These are phyloP conservation scores for Colletotrichum neosansevieriae DNA, from an alignment of 2,329 filamentous ascomycete species.

Conservation along the genomic window DNA sequence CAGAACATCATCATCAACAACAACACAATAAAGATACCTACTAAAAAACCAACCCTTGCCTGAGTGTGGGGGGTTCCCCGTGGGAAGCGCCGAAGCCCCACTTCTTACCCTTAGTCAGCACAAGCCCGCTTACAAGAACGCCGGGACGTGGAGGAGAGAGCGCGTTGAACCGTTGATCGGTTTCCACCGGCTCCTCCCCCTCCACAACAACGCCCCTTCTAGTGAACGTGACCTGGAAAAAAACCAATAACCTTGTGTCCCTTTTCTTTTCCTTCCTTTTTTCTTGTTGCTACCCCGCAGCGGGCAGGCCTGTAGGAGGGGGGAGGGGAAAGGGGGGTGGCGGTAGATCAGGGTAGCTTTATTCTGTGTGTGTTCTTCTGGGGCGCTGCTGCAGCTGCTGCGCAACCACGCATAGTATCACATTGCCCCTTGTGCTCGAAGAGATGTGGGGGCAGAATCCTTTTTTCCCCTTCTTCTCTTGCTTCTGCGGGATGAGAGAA, in stretches of 20 bases:
- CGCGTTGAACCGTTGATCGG: not conserved
- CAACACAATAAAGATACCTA: not conserved
- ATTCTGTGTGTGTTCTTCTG: no score
- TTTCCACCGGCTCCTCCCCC: constrained; percentile 14
- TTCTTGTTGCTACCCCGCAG: constrained; percentile 20
- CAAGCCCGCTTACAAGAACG: not conserved
- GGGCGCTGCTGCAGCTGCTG: no score
- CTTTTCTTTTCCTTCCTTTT: not conserved
- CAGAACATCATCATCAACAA: no score
- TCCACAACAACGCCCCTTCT: not conserved
- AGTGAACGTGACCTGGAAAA: not conserved
- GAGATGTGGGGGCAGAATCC: constrained; percentile 7
- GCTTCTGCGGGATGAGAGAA: constrained; percentile 4
- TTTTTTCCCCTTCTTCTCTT: not conserved
- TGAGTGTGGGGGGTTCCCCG: constrained; percentile 8
- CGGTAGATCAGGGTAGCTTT: not conserved
- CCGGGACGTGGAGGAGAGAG: not conserved
- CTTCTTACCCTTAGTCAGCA: constrained; percentile 16
- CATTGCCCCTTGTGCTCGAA: constrained; percentile 26
- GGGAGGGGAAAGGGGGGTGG: no score
- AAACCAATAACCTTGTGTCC: no score
- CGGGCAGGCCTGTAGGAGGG: not conserved
- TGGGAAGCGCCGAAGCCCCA: not conserved
- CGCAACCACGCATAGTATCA: not conserved
- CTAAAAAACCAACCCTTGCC: not conserved